Percentiles rank a stretch among this genome's conserved stretches.
These are phyloP conservation scores for Echium plantagineum DNA, from an alignment of 257 asterid species.

Conservation along the genomic window DNA sequence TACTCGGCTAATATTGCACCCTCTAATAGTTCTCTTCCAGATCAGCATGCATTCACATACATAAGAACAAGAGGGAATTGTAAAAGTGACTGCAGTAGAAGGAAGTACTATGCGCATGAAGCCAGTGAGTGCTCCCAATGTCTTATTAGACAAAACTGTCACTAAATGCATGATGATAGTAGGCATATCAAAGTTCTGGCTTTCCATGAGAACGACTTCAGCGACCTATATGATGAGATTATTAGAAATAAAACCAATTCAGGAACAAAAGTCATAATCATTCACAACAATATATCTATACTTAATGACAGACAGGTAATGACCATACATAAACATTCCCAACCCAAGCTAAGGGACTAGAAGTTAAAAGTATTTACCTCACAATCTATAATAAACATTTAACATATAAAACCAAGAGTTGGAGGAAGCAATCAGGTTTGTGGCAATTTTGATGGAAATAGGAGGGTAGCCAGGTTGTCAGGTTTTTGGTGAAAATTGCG, in stretches of 20 bases:
- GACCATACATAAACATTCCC: too few species aligned
- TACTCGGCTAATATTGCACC: too few species aligned
- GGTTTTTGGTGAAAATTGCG: background rate
- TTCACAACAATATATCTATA: background rate
- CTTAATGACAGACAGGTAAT: too few species aligned
- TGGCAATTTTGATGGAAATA: background rate
- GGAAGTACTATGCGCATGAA: constrained; percentile 59
- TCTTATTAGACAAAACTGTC: constrained; percentile 49
- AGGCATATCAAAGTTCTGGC: constrained; percentile 48
- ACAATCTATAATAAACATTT: background rate
- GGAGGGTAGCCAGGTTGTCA: background rate
- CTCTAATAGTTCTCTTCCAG: background rate
- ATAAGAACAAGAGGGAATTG: too few species aligned
- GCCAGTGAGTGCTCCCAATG: constrained; percentile 47
- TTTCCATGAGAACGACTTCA: constrained; percentile 62
- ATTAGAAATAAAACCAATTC: constrained; percentile 8
- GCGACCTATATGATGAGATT: constrained; percentile 45
- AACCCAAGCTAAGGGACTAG: background rate
- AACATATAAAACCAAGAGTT: background rate
- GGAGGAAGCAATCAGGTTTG: background rate
- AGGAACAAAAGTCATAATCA: background rate
- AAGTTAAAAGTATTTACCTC: background rate
- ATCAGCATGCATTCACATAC: background rate
- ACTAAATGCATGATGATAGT: constrained; percentile 40
- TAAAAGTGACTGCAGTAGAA: constrained; percentile 2